Conservation (phyloP, 306 rosid species). For the Notholithocarpus densiflorus region DNA sequence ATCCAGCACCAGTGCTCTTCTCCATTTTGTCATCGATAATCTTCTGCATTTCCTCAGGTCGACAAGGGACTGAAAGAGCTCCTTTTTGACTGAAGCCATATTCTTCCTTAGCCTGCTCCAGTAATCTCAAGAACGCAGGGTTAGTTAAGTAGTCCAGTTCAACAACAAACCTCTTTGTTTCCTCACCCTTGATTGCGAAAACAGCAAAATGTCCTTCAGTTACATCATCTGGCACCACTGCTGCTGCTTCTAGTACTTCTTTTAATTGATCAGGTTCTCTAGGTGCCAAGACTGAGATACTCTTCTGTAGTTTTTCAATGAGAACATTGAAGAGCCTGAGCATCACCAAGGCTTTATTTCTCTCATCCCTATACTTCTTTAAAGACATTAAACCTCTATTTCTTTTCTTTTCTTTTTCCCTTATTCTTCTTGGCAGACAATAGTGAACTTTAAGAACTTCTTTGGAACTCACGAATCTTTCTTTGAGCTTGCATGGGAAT, state of each 20-base stretch:
- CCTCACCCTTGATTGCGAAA: conserved; percentile 50
- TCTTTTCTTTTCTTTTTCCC: no score
- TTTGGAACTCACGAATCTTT: no score
- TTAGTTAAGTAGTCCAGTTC: conserved; percentile 44
- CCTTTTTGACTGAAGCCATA: conserved; percentile 61
- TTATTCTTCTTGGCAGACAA: no score
- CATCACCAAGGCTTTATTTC: conserved; percentile 17
- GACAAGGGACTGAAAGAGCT: conserved; percentile 64
- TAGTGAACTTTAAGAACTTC: no score
- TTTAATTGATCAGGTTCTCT: conserved; percentile 25
- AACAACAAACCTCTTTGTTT: conserved; percentile 48
- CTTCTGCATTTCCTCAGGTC: conserved; percentile 48
- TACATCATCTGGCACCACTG: conserved; percentile 36
- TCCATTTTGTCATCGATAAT: conserved; percentile 39
- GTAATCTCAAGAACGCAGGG: conserved; percentile 54
- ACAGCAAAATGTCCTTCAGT: conserved; percentile 59
- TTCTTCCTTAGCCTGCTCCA: conserved; percentile 60
- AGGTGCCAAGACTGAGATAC: conserved; percentile 27
- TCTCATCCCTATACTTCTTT: conserved; percentile 2
- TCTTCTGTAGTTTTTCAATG: conserved; percentile 38
- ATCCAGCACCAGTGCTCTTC: background rate
- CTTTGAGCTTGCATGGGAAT: no score
- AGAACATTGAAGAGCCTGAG: conserved; percentile 15
- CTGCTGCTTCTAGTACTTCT: conserved; percentile 19
- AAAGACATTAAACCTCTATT: background rate